Base-by-base conservation (phyloP, 257 asterid species). In the Eustoma russellianum region DNA sequence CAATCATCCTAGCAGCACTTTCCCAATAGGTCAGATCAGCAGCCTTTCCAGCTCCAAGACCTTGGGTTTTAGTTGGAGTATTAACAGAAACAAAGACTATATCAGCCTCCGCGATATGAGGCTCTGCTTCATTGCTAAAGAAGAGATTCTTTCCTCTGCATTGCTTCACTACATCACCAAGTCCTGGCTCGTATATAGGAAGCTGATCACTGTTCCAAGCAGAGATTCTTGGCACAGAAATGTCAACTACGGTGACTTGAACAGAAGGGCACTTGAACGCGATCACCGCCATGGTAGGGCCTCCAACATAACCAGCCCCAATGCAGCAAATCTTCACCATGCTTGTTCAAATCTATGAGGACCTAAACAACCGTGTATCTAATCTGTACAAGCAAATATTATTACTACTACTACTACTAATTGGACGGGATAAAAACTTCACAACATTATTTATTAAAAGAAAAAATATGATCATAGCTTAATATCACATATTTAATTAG, bases 131-230 rank as follows among this genome's bases (percentile, higher is more conserved):
- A 11, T 74, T 72, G 59, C 82, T 74, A 54, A 81, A 81, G 74
- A 81, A 81, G 5, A 81, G 72, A 54, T 81, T 81, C 69, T 64
- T 78, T 28, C 85, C 89, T 40, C 89, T 52, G 75, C 85, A 66
- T 50, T 78, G 68, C 74, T 75, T 78, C 75, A 81, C 89, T 48
- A 81, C 79, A 1, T 78, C 77, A 13, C 78, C 83, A 12, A 81
- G 83, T 1, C 89, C 89, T 6, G 89, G 89, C 67, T 81, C 89
- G 6, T 81, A 81, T 60, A 81, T 81, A 2, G 89, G 89, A 14
- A 81, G 83, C 45, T 73, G 71, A 13, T 78, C 81, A 17, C 85
- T 78, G 66, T 81, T 70, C 76, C 76, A 70, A 45, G 76, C 69
- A 3, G 62, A 41, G 49, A 70, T 70, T 28, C 76, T 67, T 33